Conservation (phyloP, 2,329 filamentous ascomycete species). For the Exophiala sideris region DNA sequence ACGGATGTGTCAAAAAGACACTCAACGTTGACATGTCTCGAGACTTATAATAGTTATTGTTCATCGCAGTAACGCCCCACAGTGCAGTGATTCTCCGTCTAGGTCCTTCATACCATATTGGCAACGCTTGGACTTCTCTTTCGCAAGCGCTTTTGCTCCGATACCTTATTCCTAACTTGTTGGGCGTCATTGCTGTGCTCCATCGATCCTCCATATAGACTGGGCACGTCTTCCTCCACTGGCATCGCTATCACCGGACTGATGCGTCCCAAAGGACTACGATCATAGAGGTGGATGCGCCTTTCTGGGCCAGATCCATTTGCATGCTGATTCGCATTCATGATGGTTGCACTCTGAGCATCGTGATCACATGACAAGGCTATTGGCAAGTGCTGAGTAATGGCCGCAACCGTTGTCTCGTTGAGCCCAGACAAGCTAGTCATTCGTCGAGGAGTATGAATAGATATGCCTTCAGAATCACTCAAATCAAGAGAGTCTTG, state of each 20-base stretch:
- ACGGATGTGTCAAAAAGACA: no score
- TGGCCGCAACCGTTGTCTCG: not conserved
- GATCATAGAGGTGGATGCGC: not conserved
- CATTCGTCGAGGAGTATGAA: constrained; percentile 25
- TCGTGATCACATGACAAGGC: not conserved
- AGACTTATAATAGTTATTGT: no score
- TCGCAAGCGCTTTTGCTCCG: constrained; percentile 7
- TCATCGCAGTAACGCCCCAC: no score
- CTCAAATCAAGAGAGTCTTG: constrained; percentile 27
- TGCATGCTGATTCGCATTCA: constrained; percentile 2
- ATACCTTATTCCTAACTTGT: not conserved
- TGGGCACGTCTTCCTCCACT: constrained; percentile 8
- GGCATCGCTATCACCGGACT: constrained; percentile 21
- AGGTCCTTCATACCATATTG: constrained; percentile 9
- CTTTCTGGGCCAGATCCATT: not conserved
- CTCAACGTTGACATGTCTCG: no score
- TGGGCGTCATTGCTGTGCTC: not conserved
- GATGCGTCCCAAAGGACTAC: constrained; percentile 22
- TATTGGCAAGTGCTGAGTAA: not conserved
- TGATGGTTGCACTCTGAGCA: not conserved
- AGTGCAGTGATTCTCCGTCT: not conserved
- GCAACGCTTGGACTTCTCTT: constrained; percentile 12
- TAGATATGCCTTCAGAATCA: constrained; percentile 26
- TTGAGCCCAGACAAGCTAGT: constrained; percentile 15
- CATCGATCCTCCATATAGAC: not conserved